These are phyloP conservation scores for Corniculantispora saksenae DNA, from an alignment of 2,329 filamentous ascomycete species.

Conservation along the genomic window DNA sequence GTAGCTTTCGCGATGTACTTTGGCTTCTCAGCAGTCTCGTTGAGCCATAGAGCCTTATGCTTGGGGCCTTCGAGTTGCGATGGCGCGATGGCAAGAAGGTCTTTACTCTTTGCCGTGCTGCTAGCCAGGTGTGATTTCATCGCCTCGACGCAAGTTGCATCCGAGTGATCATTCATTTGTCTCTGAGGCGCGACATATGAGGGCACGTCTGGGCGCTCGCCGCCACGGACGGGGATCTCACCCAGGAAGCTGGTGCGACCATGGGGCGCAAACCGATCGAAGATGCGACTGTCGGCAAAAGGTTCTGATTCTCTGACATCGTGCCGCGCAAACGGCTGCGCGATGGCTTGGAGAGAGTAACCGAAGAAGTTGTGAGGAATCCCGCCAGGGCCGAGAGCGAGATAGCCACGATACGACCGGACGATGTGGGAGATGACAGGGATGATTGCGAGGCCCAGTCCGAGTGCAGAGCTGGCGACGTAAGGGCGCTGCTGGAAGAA, in stretches of 20 bases:
- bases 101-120: constrained; percentile 5
- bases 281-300: constrained; percentile 26
- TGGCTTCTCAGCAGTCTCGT: not conserved
- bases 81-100: constrained; percentile 1
- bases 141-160: constrained; percentile 16
- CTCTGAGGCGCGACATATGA: constrained; percentile 40
- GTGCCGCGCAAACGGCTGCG: constrained; percentile 35
- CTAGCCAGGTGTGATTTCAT: constrained; percentile 31
- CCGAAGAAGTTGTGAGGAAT: constrained; percentile 44
- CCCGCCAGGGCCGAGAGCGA: constrained; percentile 46
- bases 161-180: constrained; percentile 32
- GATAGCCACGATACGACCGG: constrained; percentile 40
- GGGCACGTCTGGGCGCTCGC: constrained; percentile 35
- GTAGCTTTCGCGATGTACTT: constrained; percentile 19
- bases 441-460: constrained; percentile 8
- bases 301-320: constrained; percentile 35
- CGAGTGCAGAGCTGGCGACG: not conserved
- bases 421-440: constrained; percentile 26
- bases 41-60: constrained; percentile 17
- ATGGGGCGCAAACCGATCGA: constrained; percentile 29
- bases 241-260: constrained; percentile 28
- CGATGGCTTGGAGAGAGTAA: constrained; percentile 39
- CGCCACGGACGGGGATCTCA: constrained; percentile 23
- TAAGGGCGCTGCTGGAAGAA: constrained; percentile 4
- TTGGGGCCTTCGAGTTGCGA: constrained; percentile 17